phyloP scores from a whole-genome alignment of 257 asterid species.

The Plectranthus barbatus region DNA sequence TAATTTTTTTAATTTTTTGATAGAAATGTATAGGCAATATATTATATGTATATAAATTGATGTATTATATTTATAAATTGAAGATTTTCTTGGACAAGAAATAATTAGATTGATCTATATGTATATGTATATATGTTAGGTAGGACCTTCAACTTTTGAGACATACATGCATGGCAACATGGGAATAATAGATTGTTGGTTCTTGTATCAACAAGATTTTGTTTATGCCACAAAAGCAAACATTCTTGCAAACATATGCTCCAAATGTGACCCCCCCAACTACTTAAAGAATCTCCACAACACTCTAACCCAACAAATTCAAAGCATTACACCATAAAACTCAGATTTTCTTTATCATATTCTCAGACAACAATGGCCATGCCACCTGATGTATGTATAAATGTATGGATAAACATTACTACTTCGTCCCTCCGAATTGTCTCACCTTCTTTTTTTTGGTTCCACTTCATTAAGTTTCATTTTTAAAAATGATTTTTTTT shows the following conservation, averaged over 20 bases:
- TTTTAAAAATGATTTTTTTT: too few relatives aligned
- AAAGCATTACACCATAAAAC: not conserved
- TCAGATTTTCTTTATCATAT: not conserved
- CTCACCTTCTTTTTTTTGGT: too few relatives aligned
- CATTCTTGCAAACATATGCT: constrained; percentile 15
- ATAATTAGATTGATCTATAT: not conserved
- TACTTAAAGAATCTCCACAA: constrained; percentile 10
- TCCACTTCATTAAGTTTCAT: too few relatives aligned
- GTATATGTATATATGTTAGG: not conserved
- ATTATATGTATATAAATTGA: not conserved
- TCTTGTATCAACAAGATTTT: not conserved
- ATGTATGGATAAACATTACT: not conserved
- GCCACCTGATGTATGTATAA: constrained; percentile 4
- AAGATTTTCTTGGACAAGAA: not conserved
- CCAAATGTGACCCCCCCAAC: constrained; percentile 19
- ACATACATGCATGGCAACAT: constrained; percentile 23
- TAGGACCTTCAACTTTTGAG: constrained; percentile 11
- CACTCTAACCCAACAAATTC: constrained; percentile 1
- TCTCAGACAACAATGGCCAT: constrained; percentile 22
- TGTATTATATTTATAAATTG: too few relatives aligned
- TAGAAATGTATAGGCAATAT: too few relatives aligned
- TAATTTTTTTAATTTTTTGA: too few relatives aligned
- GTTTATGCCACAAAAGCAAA: constrained; percentile 17
- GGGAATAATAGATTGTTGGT: constrained; percentile 16
- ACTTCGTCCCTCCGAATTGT: too few relatives aligned